Base-by-base conservation (phyloP, 179 eudicot species). In the Spinacia oleracea region DNA sequence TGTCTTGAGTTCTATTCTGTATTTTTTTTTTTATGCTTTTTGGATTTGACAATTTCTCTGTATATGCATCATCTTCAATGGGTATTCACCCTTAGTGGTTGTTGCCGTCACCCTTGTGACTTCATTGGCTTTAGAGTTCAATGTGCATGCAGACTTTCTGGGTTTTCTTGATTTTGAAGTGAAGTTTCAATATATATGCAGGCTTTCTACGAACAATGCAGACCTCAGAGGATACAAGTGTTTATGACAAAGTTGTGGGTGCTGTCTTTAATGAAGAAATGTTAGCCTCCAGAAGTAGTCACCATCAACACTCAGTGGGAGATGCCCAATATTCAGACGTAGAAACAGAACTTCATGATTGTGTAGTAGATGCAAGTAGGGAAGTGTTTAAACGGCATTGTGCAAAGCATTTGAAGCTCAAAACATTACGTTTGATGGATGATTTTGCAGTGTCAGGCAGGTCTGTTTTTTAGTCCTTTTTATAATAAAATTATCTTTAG, bases 221-320 rank as follows among this genome's bases (percentile, higher is more conserved):
- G 79, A 89, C 87, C 80, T 93, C 99, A 34, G 99, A 96, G 83
- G 99, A 93, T 82, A 89, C 94, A 69, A 85, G 89, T 82, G 78
- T 93, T 43, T 91, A 94, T 83, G 98, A 96, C 82, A 91, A 92
- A 86, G 89, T 96, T 80, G 97, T 96, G 48, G 81, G 84, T 82
- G 91, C 98, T 59, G 82, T 96, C 76, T 96, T 96, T 82, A 89
- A 89, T 72, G 94, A 96, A 65, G 94, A 91, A 14, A 85, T 78
- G 81, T 51, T 89, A 70, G 85, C 84, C 74, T 82, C 88, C 58
- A 89, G 87, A 84, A 84, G 72, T 84, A 78, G 74, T 72, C 87
- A 85, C 83, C 87, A 79, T 62, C 77, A 77, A 81, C 81, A 83
- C 73, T 82, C 87, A 80, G 84, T 77, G 75, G 85, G 85, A 75